Evolutionary conservation across 768 basidiomycete species (phyloP).

Genomic region (Kwoniella sp.): DNA sequence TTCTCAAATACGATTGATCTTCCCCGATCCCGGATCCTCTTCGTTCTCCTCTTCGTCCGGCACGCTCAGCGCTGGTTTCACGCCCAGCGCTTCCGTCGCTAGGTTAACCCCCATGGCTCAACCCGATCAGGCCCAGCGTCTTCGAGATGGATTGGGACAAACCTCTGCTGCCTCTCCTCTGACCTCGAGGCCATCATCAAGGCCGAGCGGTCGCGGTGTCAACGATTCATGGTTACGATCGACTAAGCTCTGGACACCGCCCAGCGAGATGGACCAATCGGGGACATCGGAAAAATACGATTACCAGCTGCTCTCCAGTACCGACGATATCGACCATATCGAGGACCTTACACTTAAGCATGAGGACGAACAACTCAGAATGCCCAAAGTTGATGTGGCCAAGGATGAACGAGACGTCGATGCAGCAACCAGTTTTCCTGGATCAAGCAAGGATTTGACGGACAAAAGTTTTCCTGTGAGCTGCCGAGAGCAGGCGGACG

Average conservation of each 20-base stretch:
- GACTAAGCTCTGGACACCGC: conserved; percentile 18
- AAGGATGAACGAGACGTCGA: neutral
- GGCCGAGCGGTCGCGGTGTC: conserved; percentile 10
- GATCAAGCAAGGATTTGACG: conserved; percentile 1
- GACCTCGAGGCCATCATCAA: neutral
- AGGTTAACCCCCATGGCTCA: conserved; percentile 6
- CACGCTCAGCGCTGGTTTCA: conserved; percentile 19
- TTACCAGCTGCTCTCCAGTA: conserved; percentile 13
- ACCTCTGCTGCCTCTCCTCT: neutral
- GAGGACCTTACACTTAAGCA: neutral
- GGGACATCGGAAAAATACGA: neutral
- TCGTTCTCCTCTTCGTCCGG: conserved; percentile 21
- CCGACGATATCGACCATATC: conserved; percentile 6
- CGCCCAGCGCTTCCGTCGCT: conserved; percentile 16
- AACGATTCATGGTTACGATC: conserved; percentile 17
- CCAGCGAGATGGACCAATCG: neutral
- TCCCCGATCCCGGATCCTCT: conserved; percentile 20
- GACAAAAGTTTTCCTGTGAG: neutral
- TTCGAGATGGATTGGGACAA: conserved; percentile 4
- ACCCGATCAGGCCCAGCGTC: conserved; percentile 5
- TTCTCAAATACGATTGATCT: conserved; percentile 25
- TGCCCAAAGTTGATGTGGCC: conserved; percentile 4
- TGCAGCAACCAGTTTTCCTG: neutral
- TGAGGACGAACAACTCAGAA: neutral
- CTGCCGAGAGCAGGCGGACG: neutral